A percentile compares a stretch with the other conserved stretches of the same genome.
Conservation (phyloP, 2,329 filamentous ascomycete genomes). For the Botrytis hyacinthi region DNA sequence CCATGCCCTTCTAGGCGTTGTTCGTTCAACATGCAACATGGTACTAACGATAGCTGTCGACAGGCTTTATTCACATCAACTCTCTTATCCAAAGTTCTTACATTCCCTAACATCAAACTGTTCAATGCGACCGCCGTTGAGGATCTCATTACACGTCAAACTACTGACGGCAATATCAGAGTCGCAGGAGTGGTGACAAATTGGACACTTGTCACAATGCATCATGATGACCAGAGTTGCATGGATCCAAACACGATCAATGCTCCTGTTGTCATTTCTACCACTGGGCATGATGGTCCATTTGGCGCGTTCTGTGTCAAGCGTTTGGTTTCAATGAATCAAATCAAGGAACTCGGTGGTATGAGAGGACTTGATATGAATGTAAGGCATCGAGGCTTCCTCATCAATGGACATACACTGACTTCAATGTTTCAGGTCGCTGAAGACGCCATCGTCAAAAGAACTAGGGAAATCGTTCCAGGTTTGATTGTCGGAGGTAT, state of each 20-base stretch:
- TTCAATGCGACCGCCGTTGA: constrained; percentile 95
- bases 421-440: constrained; percentile 45
- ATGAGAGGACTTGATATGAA: constrained; percentile 96
- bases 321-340: constrained; percentile 84
- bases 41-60: neutral
- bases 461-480: constrained; percentile 82
- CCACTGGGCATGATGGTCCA: constrained; percentile 86
- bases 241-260: constrained; percentile 99
- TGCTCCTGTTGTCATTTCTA: constrained; percentile 81
- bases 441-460: constrained; percentile 91
- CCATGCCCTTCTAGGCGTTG: neutral
- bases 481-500: constrained; percentile 92
- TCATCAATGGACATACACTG: neutral
- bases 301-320: constrained; percentile 92
- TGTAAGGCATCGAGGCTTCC: constrained; percentile 30
- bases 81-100: constrained; percentile 76
- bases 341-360: constrained; percentile 77
- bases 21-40: neutral
- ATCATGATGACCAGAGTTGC: constrained; percentile 87
- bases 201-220: constrained; percentile 88
- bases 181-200: constrained; percentile 92
- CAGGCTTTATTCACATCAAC: constrained; percentile 83
- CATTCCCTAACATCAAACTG: constrained; percentile 88
- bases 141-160: constrained; percentile 81
- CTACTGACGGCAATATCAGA: constrained; percentile 54